Conservation (phyloP, 805 yeast genomes). For the Torulaspora franciscae region DNA sequence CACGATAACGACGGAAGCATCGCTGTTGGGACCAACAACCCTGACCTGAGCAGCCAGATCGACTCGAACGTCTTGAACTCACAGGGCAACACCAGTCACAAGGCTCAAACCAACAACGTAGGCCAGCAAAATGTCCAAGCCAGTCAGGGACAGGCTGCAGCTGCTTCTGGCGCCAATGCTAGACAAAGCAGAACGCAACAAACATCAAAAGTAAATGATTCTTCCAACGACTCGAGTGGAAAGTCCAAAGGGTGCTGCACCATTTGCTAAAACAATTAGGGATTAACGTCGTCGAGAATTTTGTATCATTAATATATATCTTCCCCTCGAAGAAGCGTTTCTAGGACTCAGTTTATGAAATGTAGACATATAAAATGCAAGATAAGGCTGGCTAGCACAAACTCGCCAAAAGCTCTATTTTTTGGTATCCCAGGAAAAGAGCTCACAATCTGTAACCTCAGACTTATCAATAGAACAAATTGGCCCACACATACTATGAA, state of each 20-base stretch:
- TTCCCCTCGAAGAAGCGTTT: background rate
- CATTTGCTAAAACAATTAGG: conserved; percentile 3
- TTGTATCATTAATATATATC: conserved; percentile 7
- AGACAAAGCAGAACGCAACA: conserved; percentile 16
- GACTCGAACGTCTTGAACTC: conserved; percentile 1
- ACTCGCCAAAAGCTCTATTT: conserved; percentile 80
- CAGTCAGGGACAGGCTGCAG: conserved; percentile 4
- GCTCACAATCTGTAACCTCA: conserved; percentile 65
- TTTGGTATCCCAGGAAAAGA: conserved; percentile 44
- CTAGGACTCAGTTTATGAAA: conserved; percentile 65
- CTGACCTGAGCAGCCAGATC: conserved; percentile 6
- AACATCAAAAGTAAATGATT: conserved; percentile 5
- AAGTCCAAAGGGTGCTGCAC: conserved; percentile 17
- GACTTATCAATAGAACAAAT: conserved; percentile 78
- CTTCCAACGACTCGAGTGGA: conserved; percentile 6
- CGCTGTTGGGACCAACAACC: background rate
- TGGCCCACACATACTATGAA: conserved; percentile 91
- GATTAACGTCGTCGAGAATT: background rate
- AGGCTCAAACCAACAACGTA: conserved; percentile 5
- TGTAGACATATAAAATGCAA: conserved; percentile 87
- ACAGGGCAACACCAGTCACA: conserved; percentile 1
- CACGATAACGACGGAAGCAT: conserved; percentile 3
- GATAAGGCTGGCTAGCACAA: conserved; percentile 75
- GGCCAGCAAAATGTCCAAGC: conserved; percentile 6
- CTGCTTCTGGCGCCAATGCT: conserved; percentile 6